Base-by-base conservation (phyloP, 1,284 basidiomycete species). In the Leccinum huronense region DNA sequence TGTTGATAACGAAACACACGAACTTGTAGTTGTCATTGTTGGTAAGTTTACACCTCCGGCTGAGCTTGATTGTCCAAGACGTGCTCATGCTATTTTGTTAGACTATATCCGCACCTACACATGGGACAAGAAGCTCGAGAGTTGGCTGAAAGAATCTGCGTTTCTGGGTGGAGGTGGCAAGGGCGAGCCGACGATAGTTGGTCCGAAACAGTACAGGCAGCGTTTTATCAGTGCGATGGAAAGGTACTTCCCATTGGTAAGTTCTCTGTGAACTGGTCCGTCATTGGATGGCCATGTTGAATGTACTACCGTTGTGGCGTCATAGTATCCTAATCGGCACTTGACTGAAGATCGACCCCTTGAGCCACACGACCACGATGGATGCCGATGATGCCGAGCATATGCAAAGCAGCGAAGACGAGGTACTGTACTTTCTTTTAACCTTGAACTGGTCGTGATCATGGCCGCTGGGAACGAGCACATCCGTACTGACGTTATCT, bases 121-220 rank as follows among this genome's bases (percentile, higher is more conserved):
- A 0, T 95, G 95, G 95, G 97, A 99, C 80, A 99, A 99, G 81
- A 95, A 95, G 72, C 82, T 98, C 31, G 97, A 99, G 78, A 97
- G 90, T 69, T 97, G 95, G 91, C 94, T 98, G 58, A 99, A 98
- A 75, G 97, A 98, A 72, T 90, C 93, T 2, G 85, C 92, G 0
- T 94, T 96, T 77, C 81, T 98, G 19, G 93, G 94, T 62, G 88
- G 86, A 27, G 87, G 83, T 56, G 88, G 87, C 40, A 89, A 87
- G 71, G 93, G 93, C 23, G 94, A 95, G 68, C 95, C 95, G 0
- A 97, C 95, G 0, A 95, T 97, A 71, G 91, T 98, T 31, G 95
- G 94, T 3, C 90, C 89, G 6, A 88, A 84, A 70, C 87, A 93
- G 76, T 95, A 97, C 77, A 86, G 93, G 63, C 88, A 92, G 62